A percentile compares a stretch with the other conserved stretches of the same genome.
These are phyloP conservation scores for Candida tammaniensis DNA, from an alignment of 805 yeast genomes.

Conservation along the genomic window DNA sequence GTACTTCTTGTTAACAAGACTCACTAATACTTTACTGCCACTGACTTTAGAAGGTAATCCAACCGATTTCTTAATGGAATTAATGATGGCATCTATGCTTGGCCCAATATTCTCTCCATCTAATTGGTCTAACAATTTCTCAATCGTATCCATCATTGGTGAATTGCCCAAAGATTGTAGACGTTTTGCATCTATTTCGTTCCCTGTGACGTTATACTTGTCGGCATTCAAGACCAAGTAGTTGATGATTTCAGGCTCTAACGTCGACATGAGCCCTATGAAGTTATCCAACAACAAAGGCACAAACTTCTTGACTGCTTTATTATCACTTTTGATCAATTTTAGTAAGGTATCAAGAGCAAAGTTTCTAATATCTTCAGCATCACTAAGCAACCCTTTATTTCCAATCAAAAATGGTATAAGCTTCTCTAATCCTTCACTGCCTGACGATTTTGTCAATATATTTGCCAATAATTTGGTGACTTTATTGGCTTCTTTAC, in stretches of 20 bases:
- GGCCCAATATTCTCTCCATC: constrained; percentile 49
- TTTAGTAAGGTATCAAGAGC: constrained; percentile 73
- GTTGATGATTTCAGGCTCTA: constrained; percentile 89
- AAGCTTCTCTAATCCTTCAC: constrained; percentile 50
- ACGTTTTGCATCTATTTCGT: constrained; percentile 76
- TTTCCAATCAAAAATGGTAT: constrained; percentile 79
- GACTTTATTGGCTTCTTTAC: constrained; percentile 72
- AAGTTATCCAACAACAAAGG: constrained; percentile 69
- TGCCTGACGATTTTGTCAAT: constrained; percentile 52
- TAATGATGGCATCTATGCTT: constrained; percentile 48
- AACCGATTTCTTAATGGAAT: constrained; percentile 64
- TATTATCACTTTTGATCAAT: constrained; percentile 62
- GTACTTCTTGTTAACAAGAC: constrained; percentile 56
- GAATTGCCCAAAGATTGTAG: constrained; percentile 71
- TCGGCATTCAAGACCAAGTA: constrained; percentile 85
- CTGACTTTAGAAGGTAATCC: constrained; percentile 92
- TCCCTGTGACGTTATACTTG: constrained; percentile 70
- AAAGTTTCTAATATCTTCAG: constrained; percentile 77
- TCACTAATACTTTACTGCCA: constrained; percentile 70
- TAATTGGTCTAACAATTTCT: constrained; percentile 57
- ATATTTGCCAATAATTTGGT: constrained; percentile 64
- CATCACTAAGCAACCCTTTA: constrained; percentile 78
- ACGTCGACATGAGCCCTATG: constrained; percentile 69
- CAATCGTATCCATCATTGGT: constrained; percentile 87
- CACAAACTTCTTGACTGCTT: constrained; percentile 61